phyloP scores from a whole-genome alignment of 768 basidiomycete species.

The Rubroboletus satanas region DNA sequence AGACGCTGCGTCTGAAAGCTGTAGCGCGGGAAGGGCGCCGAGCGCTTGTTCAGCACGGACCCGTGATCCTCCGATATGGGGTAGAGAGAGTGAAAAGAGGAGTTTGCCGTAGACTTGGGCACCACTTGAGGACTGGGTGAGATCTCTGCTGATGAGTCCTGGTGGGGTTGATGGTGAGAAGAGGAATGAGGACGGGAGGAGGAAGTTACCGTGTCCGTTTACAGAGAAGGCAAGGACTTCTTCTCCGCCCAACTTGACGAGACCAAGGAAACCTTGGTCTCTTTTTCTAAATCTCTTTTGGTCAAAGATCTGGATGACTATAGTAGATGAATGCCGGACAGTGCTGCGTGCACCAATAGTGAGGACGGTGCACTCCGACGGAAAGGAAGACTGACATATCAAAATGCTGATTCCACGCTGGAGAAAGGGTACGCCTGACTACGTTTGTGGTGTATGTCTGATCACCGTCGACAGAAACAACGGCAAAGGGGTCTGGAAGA shows the following conservation, averaged over 20 bases:
- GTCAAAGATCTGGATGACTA: conserved; percentile 88
- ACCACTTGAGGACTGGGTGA: conserved; percentile 23
- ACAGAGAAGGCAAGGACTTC: conserved; percentile 50
- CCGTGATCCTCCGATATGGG: conserved; percentile 22
- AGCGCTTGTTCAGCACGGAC: conserved; percentile 16
- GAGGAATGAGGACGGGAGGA: neutral
- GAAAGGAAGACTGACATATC: conserved; percentile 59
- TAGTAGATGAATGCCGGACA: conserved; percentile 68
- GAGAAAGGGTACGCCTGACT: conserved; percentile 62
- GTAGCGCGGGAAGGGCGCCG: conserved; percentile 12
- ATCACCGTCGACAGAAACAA: conserved; percentile 81
- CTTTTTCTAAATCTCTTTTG: conserved; percentile 82
- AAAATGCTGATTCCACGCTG: conserved; percentile 83
- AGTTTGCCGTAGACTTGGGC: conserved; percentile 76
- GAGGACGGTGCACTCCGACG: conserved; percentile 1
- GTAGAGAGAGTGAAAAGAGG: conserved; percentile 58
- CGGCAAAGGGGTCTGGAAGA: conserved; percentile 85
- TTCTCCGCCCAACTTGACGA: conserved; percentile 52
- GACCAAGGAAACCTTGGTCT: conserved; percentile 74
- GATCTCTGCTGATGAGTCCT: conserved; percentile 73
- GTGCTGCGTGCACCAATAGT: conserved; percentile 38
- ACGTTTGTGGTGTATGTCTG: conserved; percentile 77
- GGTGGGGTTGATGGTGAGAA: conserved; percentile 10
- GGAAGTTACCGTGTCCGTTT: conserved; percentile 41
- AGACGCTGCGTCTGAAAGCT: conserved; percentile 11